These are phyloP conservation scores for Lasiosphaeria ovina DNA, from an alignment of 495 filamentous ascomycete species.

Conservation along the genomic window DNA sequence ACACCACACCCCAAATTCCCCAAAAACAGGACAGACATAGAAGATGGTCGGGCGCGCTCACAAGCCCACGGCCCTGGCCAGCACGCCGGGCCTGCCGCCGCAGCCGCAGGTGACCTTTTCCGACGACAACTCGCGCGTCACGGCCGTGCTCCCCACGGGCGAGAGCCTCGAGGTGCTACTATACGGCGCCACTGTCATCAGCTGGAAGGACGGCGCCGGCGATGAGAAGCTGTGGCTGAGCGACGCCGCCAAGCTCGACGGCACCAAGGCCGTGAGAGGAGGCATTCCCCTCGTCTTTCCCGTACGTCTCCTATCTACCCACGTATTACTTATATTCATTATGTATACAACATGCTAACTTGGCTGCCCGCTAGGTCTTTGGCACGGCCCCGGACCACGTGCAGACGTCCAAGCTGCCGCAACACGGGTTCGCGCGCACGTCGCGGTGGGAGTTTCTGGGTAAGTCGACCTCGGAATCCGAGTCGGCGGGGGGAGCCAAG, in stretches of 20 bases:
- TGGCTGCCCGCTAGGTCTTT: constrained; percentile 64
- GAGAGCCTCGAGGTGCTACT: constrained; percentile 83
- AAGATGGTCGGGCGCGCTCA: constrained; percentile 79
- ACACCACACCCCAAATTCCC: background rate
- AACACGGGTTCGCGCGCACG: constrained; percentile 94
- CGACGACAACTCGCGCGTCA: constrained; percentile 61
- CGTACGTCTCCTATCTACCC: constrained; percentile 48
- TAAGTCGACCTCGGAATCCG: constrained; percentile 58
- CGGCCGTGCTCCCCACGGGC: constrained; percentile 75
- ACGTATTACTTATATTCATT: background rate
- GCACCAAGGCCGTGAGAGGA: constrained; percentile 61
- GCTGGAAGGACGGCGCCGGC: constrained; percentile 80
- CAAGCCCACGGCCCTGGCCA: constrained; percentile 74
- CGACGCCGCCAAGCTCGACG: constrained; percentile 65
- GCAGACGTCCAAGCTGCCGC: constrained; percentile 70
- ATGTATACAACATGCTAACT: constrained; percentile 4
- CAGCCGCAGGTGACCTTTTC: constrained; percentile 67
- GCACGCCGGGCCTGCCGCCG: constrained; percentile 61
- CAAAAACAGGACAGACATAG: constrained; percentile 5
- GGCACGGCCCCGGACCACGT: constrained; percentile 74
- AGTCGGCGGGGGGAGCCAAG: too few species aligned
- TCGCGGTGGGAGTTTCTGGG: constrained; percentile 76
- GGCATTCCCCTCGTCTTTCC: constrained; percentile 96
- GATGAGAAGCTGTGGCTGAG: constrained; percentile 88
- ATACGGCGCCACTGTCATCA: constrained; percentile 87